Base-by-base conservation (phyloP, 192 early-diverging fungal genomes). In the Globomyces pollinis-pini region DNA sequence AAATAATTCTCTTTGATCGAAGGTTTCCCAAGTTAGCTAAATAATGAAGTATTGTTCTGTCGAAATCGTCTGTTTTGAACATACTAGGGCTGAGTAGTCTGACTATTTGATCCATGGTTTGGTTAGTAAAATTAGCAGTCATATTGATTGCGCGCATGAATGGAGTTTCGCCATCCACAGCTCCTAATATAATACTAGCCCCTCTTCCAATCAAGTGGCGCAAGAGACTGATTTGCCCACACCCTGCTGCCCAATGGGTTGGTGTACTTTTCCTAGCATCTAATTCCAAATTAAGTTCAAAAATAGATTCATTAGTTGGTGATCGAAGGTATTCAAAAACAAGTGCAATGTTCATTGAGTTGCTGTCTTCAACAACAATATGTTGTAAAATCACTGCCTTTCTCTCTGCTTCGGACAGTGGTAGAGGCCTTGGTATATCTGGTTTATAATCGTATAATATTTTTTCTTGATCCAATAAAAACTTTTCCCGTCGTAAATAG, bases 181-280 rank as follows among this genome's bases (percentile, higher is more conserved):
- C 49, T 15, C 50, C 18, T 8, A 39, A 36, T 20, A 23, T 33
- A 30, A 55, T 16, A 49, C 64, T 62, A 11, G 61, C 66, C 18
- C 61, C 56, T 34, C 41, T 31, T 1, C n/a, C 15, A 11, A 68
- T 11, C 31, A 68, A 28, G 7, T 8, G 13, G 0, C 32, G 16
- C 16, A 63, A 36, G 0, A 68, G 32, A 13, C 58, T 24, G 7
- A 44, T 15, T 33, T 36, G 38, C 8, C 44, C 66, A 35, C 47
- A 64, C 1, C 43, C 32, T 3, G 60, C 66, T 2, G 66, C 66
- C 45, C 54, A 64, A 20, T 68, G 66, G 2, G 64, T 29, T 23
- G 66, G 42, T 7, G 66, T 68, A 2, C 36, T 50, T 5, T 38
- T 28, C 2, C 53, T 36, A 36, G 38, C 54, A 57, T 68, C 66